Base-by-base conservation (phyloP, 164 flowering plant species). In the Protea cynaroides region DNA sequence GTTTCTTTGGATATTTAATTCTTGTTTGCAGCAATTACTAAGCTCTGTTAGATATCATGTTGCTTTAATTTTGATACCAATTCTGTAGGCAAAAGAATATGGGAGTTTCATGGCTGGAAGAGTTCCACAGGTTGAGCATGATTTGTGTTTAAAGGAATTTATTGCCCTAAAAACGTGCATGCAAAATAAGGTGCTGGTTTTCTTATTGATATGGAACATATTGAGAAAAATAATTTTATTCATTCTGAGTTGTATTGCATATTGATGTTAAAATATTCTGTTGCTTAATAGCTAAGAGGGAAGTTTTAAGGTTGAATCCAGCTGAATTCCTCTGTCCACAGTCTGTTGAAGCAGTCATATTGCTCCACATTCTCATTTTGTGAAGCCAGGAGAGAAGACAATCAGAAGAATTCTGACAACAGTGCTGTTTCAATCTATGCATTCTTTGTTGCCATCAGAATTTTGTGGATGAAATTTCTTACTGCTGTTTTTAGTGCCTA, bases 141-240 rank as follows among this genome's bases (percentile, higher is more conserved):
- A 90, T 73, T 87, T 90, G 97, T 90, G 98, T 70, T 65, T 83
- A 71, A 89, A 93, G 77, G 94, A 93, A 77, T 93, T 90, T 77
- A 78, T 84, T 67, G 85, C 78, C 50, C 66, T 90, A 44, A 87
- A 81, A 74, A 72, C 73, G 75, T 93, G 98, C 83, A 90, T 90
- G 98, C 88, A 85, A 68, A 86, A 77, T 51, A 74, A 74, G 86
- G 97, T 93, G 86, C 59, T 24, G 40, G 70, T 59, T 57, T 25
- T 56, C 22, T 1, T 25, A 50, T 14, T 18, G 12, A 4, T n/a
- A 17, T 9, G 34, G 37, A 25, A 11, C 15, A 29, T 29, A 29
- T 29, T 29, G 5, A n/a, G n/a, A n/a, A n/a, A n/a, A n/a, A n/a
- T 15, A 7, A 43, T 44, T 68, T 56, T 36, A 0, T 61, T 46